Evolutionary conservation across 2,329 filamentous ascomycete species (phyloP), one percentile per base, ranked within the genome.

Genomic region (Venturia asperata): DNA sequence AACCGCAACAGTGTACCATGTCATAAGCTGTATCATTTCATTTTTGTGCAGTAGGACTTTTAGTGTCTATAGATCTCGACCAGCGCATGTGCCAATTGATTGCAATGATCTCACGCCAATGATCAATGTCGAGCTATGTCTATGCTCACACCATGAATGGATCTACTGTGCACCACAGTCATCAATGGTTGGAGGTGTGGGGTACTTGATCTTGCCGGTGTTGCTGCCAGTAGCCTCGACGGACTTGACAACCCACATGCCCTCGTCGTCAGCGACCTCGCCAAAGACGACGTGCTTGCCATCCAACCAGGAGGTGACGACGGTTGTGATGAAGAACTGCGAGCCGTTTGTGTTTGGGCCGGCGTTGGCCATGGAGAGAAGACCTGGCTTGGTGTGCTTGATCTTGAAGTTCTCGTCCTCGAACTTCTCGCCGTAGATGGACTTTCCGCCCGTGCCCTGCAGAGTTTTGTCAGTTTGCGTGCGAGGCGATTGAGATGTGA

Each of bases 341-440:
- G 85, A 88, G 74, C 63, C 63, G 63, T 64, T 64, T 83, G 93
- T 97, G 88, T 97, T 96, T 75, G 89, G 89, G 72, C 92, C 92
- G 72, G 92, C 90, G 81, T 96, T 96, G 77, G 91, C 91, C 91
- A 96, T 96, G 80, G 91, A 96, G 71, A 96, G 85, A 72, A 92
- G 84, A 82, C 87, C 89, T 68, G 88, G 87, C 72, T 82, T 81
- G 77, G 77, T 79, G 86, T 96, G 91, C 82, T 85, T 87, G 71
- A 82, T 75, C 68, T 79, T 75, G 84, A 96, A 95, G 88, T 95
- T 96, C 88, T 96, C 91, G 77, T 96, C 91, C 74, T 86, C 81
- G 76, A 96, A 96, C 85, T 93, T 94, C 80, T 95, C 90, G 73
- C 91, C 91, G 80, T 94, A 96, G 85, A 96, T 96, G 77, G 90